Percentiles rank a stretch among this genome's conserved stretches.
These are phyloP conservation scores for Tulasnella sp. DNA, from an alignment of 768 basidiomycete species.

Conservation along the genomic window DNA sequence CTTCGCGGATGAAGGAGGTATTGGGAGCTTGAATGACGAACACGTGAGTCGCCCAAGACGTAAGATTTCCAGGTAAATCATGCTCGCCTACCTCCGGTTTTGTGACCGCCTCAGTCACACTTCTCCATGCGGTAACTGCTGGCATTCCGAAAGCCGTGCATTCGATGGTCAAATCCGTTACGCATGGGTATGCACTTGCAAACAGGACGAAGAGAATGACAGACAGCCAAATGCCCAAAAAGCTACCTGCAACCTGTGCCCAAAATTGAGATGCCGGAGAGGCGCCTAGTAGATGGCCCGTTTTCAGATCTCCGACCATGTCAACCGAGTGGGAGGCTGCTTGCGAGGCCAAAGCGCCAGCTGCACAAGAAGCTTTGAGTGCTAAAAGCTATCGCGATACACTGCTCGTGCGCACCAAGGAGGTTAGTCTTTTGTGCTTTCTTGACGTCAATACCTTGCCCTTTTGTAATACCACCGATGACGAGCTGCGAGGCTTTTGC, in stretches of 20 bases:
- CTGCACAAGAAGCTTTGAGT: constrained; percentile 20
- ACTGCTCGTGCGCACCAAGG: not conserved
- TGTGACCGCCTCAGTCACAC: constrained; percentile 31
- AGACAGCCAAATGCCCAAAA: constrained; percentile 28
- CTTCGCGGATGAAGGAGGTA: constrained; percentile 30
- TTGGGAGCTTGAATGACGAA: constrained; percentile 24
- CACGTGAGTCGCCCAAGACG: not conserved
- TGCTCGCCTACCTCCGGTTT: constrained; percentile 22
- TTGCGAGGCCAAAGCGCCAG: constrained; percentile 30
- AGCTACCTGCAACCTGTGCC: constrained; percentile 28
- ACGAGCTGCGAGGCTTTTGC: constrained; percentile 34
- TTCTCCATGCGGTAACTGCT: constrained; percentile 31
- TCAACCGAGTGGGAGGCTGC: constrained; percentile 33
- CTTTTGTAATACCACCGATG: constrained; percentile 32
- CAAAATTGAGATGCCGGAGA: constrained; percentile 32
- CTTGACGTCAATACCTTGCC: constrained; percentile 29
- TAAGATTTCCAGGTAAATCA: not conserved
- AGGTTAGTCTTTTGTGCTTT: constrained; percentile 24
- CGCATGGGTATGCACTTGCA: constrained; percentile 32
- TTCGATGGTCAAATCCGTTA: constrained; percentile 28
- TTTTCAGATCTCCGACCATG: constrained; percentile 34
- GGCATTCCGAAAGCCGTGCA: constrained; percentile 31
- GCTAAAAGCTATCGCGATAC: not conserved
- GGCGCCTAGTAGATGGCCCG: constrained; percentile 33
- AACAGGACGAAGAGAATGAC: constrained; percentile 32